Evolutionary conservation across 1,139 yeast species (phyloP).

Genomic region (Hansenula anomala): DNA sequence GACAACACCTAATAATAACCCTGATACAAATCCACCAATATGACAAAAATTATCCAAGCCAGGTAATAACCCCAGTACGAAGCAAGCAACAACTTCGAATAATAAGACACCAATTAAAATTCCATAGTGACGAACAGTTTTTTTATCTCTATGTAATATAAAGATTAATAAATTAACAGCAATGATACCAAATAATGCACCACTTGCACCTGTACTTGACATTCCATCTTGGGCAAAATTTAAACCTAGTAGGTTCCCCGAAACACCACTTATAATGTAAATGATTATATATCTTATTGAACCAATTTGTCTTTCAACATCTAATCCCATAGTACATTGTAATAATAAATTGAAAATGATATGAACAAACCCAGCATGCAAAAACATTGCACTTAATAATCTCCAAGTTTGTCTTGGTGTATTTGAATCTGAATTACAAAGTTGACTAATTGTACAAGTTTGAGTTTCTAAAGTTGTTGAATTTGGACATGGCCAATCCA

Average conservation of each 20-base stretch:
- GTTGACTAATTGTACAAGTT: constrained; percentile 51
- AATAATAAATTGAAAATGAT: constrained; percentile 59
- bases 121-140: constrained; percentile 34
- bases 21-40: constrained; percentile 72
- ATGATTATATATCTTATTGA: constrained; percentile 48
- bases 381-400: constrained; percentile 62
- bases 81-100: constrained; percentile 53
- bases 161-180: constrained; percentile 59
- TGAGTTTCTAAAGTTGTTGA: constrained; percentile 52
- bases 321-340: constrained; percentile 58
- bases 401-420: constrained; percentile 69
- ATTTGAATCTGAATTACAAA: constrained; percentile 36
- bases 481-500: constrained; percentile 66
- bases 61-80: constrained; percentile 65
- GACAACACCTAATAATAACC: constrained; percentile 46
- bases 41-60: constrained; percentile 77
- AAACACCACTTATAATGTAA: constrained; percentile 58
- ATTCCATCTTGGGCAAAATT: constrained; percentile 69
- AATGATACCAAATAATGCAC: constrained; percentile 66
- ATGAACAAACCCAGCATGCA: constrained; percentile 74
- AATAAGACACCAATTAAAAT: constrained; percentile 44
- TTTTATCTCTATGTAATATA: constrained; percentile 43
- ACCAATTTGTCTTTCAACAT: constrained; percentile 60
- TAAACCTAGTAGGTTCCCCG: constrained; percentile 68
- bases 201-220: constrained; percentile 74